phyloP scores from a whole-genome alignment of 2,329 filamentous ascomycete species.

The Cercospora sp. region DNA sequence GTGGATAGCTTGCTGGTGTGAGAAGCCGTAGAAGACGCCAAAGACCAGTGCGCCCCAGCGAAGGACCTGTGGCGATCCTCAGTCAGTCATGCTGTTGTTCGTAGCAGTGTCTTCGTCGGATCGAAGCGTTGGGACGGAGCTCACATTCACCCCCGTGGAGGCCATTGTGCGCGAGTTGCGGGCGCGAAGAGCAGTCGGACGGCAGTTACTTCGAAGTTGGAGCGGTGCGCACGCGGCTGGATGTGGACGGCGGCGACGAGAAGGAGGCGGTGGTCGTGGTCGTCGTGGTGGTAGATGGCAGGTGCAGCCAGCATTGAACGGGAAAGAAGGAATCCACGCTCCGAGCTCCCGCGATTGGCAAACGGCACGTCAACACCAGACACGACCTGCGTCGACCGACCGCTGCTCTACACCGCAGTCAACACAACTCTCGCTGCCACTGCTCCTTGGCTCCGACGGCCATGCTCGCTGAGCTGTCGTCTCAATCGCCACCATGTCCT shows the following conservation, averaged over 20 bases:
- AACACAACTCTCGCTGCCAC: neutral
- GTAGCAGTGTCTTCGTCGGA: neutral
- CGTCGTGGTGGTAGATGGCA: constrained; percentile 3
- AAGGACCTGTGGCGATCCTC: constrained; percentile 66
- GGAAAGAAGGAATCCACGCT: neutral
- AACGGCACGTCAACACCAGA: constrained; percentile 1
- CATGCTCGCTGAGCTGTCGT: constrained; percentile 5
- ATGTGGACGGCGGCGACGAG: constrained; percentile 5
- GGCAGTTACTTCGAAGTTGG: neutral
- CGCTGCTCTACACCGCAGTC: neutral
- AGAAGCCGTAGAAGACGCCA: constrained; percentile 93
- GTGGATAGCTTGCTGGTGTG: constrained; percentile 82
- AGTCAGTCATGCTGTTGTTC: constrained; percentile 3
- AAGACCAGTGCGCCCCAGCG: constrained; percentile 92
- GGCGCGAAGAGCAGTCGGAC: neutral
- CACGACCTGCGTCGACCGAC: neutral
- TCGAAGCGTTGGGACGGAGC: constrained; percentile 30
- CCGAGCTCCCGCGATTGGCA: constrained; percentile 2
- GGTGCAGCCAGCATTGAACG: constrained; percentile 2
- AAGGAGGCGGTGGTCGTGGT: constrained; percentile 12
- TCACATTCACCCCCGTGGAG: constrained; percentile 56
- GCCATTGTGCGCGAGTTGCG: constrained; percentile 38
- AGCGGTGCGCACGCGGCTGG: constrained; percentile 1
- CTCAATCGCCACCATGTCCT: constrained; percentile 3
- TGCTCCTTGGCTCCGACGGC: constrained; percentile 1